Evolutionary conservation across 371 early-diverging fungal genomes (phyloP), one percentile per base, ranked within the genome.

Genomic region (Apophysomyces variabilis): DNA sequence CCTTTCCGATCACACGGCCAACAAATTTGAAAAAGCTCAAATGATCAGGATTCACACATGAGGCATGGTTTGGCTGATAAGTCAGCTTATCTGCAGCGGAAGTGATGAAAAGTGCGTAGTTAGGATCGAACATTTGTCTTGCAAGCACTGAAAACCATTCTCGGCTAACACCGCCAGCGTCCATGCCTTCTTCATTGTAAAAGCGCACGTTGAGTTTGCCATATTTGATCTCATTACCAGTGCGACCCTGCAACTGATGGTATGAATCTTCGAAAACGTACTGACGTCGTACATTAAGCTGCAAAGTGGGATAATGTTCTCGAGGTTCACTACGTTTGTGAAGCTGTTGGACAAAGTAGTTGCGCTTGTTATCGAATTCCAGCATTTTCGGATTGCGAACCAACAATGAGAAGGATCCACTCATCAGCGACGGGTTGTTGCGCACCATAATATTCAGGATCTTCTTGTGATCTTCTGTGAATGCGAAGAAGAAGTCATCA

Each of bases 121-220:
- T 93, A 9, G 99, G 99, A 77, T 99, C 96, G 82, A 99, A 96
- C 96, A 99, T 98, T 74, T 98, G 96, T 58, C 96, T 86, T 7
- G 98, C 92, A 5, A 99, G 86, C 8, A 93, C 97, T 59, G 92
- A 91, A 88, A 96, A 98, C 99, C 99, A 99, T 81, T 99, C 99
- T 65, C 99, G 90, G 4, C 97, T 95, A 14, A 99, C 93, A 59
- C 99, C 99, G 39, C 99, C 99, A 35, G 94, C 98, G 87, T 99
- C 99, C 1, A 99, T 93, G 59, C 99, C 99, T 71, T 98, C 98
- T 83, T 99, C 99, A 21, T 95, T 95, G 65, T 92, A 85, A 83
- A 99, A 99, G 57, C 94, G 90, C 26, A 99, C 97, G 70, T 89
- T 91, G 46, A 99, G 85, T 73, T 95, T 97, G 62, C 95, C 95